Evolutionary conservation across 345 rosid genomes (phyloP).

Genomic region (Gossypium bickii): DNA sequence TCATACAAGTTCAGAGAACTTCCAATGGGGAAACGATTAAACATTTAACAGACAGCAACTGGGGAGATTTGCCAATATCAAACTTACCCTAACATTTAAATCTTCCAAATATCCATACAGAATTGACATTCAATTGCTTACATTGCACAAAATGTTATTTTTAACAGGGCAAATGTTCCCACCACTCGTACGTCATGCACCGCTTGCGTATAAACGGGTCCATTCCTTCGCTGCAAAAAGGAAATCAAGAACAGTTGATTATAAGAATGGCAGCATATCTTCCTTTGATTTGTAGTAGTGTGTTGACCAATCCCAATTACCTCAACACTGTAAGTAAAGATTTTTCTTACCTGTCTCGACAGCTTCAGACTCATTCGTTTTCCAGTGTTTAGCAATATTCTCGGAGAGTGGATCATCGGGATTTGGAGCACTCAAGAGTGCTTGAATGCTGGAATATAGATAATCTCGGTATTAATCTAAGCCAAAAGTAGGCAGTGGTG

Average conservation of each 20-base stretch:
- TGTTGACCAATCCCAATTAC: neutral
- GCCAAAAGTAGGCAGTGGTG: neutral
- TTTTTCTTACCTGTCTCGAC: constrained; percentile 76
- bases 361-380: constrained; percentile 89
- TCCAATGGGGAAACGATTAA: constrained; percentile 20
- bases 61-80: constrained; percentile 31
- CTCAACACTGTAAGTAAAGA: neutral
- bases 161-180: constrained; percentile 15
- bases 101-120: constrained; percentile 32
- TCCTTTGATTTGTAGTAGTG: neutral
- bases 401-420: constrained; percentile 99
- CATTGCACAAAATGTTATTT: constrained; percentile 33
- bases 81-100: constrained; percentile 31
- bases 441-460: constrained; percentile 65
- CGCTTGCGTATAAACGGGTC: constrained; percentile 90
- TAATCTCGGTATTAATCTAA: neutral
- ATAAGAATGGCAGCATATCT: neutral
- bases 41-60: constrained; percentile 24
- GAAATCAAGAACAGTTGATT: neutral
- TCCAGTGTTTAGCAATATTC: constrained; percentile 99
- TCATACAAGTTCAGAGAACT: constrained; percentile 30
- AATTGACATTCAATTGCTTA: constrained; percentile 36
- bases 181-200: constrained; percentile 41
- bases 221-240: constrained; percentile 85
- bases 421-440: constrained; percentile 95